Evolutionary conservation across 495 filamentous ascomycete genomes (phyloP), one percentile per base, ranked within the genome.

Genomic region (Penicillium taxi): DNA sequence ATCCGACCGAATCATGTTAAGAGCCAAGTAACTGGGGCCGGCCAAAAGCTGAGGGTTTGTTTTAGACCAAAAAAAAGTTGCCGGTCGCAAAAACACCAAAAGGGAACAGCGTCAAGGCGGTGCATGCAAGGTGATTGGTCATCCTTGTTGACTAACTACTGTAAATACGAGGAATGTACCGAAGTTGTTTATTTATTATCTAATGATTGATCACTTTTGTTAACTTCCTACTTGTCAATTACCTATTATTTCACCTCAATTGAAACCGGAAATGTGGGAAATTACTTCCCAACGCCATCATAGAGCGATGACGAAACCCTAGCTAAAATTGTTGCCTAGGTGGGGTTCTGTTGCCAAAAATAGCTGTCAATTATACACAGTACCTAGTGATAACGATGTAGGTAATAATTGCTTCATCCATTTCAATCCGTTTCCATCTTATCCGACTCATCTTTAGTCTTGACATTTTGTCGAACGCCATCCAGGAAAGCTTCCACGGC

Each of bases 401-500:
- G 9, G 5, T 13, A 29, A 29, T 13, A 13, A 6, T n/a, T 21
- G 18, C 9, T 2, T 34, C 12, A 23, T 31, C 13, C 33, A 37
- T 42, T 43, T 63, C 44, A 70, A 48, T 70, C 66, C 20, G 66
- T 70, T 27, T 74, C 68, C 68, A 74, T 74, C 41, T 63, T 50
- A 35, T 56, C 53, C 32, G 52, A 46, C 18, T 52, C 32, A 37
- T 56, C 48, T 31, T 54, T 48, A 21, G 68, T 59, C 45, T 71
- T 70, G 5, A 91, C 79, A 21, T 77, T 77, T 64, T 74, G 77
- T 69, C 82, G 87, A 19, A 96, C 75, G 8, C 90, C 93, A 38
- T 86, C 73, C 21, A 98, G 68, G 62, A 96, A 98, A 6, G 82
- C 83, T 60, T 93, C 82, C 2, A 98, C 80, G 16, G 87, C 87